Conservation (phyloP, 176 grass and related monocot species). For the Musa beccarii region DNA sequence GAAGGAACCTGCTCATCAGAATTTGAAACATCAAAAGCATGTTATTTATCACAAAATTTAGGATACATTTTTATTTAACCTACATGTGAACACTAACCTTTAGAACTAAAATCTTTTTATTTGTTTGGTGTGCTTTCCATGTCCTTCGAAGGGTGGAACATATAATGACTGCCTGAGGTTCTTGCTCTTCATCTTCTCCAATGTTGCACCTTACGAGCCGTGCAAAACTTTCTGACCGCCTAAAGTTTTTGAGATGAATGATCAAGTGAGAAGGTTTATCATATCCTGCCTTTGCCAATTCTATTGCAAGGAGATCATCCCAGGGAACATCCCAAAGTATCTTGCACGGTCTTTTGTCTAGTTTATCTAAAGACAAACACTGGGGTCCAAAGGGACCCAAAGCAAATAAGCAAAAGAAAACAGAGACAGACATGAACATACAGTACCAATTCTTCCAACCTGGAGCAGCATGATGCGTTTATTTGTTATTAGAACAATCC, state of each 20-base stretch:
- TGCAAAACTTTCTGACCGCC: slow-evolving; percentile 70
- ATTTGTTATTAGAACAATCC: slow-evolving; percentile 72
- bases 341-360: slow-evolving; percentile 88
- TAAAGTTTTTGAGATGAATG: slow-evolving; percentile 88
- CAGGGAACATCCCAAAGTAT: slow-evolving; percentile 94
- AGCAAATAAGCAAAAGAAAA: slow-evolving; percentile 2
- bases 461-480: slow-evolving; percentile 89
- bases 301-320: slow-evolving; percentile 84
- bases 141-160: slow-evolving; percentile 79
- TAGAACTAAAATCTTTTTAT: slow-evolving; percentile 56
- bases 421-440: slow-evolving; percentile 21
- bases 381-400: slow-evolving; percentile 25
- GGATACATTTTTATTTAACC: neutral
- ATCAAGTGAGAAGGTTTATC: slow-evolving; percentile 75
- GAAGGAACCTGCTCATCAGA: slow-evolving; percentile 54
- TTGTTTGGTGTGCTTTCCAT: slow-evolving; percentile 70
- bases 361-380: slow-evolving; percentile 75
- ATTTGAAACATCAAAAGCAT: slow-evolving; percentile 2
- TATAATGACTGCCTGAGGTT: slow-evolving; percentile 68
- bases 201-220: slow-evolving; percentile 65
- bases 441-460: slow-evolving; percentile 32
- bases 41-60: neutral
- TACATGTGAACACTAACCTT: slow-evolving; percentile 33
- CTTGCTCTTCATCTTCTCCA: slow-evolving; percentile 37
- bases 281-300: slow-evolving; percentile 82